A percentile compares a stretch with the other conserved stretches of the same genome.
phyloP scores from a whole-genome alignment of 192 early-diverging fungal species.

The Allomyces macrogynus region DNA sequence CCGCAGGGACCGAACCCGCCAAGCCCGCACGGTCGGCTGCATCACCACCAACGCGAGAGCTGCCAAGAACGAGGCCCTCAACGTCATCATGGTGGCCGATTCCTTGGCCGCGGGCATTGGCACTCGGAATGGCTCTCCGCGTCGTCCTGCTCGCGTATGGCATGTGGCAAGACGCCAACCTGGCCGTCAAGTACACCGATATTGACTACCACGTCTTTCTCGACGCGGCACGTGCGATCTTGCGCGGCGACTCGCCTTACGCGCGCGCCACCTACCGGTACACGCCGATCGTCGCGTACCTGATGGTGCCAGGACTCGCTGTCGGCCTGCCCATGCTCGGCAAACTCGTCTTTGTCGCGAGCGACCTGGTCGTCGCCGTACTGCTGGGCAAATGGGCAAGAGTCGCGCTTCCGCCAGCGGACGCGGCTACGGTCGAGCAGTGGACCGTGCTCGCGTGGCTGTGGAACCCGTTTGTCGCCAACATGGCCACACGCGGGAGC shows the following conservation, averaged over 20 bases:
- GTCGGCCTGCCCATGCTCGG: conserved; percentile 56
- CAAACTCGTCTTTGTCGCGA: conserved; percentile 73
- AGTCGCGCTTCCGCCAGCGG: too few species aligned
- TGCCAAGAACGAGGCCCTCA: too few species aligned
- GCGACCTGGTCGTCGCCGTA: conserved; percentile 61
- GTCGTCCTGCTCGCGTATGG: conserved; percentile 56
- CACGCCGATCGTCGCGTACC: conserved; percentile 79
- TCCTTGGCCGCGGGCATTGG: too few species aligned
- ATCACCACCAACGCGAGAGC: too few species aligned
- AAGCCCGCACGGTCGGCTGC: too few species aligned
- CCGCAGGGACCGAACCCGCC: too few species aligned
- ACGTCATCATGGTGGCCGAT: too few species aligned
- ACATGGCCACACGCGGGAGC: conserved; percentile 86
- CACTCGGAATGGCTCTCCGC: conserved; percentile 25
- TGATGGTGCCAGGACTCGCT: conserved; percentile 53
- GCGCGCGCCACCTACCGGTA: conserved; percentile 87
- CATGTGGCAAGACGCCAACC: conserved; percentile 65
- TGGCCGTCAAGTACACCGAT: conserved; percentile 93
- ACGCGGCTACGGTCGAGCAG: too few species aligned
- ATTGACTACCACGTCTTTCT: conserved; percentile 94
- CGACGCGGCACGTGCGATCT: conserved; percentile 70
- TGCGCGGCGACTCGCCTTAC: conserved; percentile 57
- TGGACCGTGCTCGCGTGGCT: conserved; percentile 32
- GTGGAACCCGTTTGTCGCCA: conserved; percentile 87
- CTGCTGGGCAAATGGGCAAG: conserved; percentile 20